Conservation (phyloP, 129 eudicot genomes). For the Lonicera japonica region DNA sequence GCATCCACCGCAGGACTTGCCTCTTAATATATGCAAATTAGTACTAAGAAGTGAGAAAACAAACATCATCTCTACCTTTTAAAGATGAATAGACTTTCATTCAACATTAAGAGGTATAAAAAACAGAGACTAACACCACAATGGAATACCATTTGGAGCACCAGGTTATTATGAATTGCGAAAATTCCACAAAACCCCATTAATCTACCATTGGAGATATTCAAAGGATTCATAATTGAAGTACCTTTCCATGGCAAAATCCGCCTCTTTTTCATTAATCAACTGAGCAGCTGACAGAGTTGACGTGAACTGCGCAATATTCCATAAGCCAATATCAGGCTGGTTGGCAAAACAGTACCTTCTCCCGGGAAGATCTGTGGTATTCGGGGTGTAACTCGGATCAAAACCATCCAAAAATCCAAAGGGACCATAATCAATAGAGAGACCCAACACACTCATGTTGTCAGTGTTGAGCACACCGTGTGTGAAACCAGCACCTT, state of each 20-base stretch:
- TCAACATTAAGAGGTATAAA: too few relatives aligned
- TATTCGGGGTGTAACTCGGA: slow-evolving; percentile 94
- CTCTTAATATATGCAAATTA: too few relatives aligned
- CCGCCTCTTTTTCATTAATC: slow-evolving; percentile 67
- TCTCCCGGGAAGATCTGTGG: slow-evolving; percentile 98
- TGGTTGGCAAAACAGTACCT: slow-evolving; percentile 97
- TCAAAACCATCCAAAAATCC: slow-evolving; percentile 99
- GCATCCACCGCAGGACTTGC: too few relatives aligned
- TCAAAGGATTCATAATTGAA: too few relatives aligned
- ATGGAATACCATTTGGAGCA: too few relatives aligned
- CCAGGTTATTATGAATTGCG: too few relatives aligned
- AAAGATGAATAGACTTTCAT: too few relatives aligned
- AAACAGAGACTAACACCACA: too few relatives aligned
- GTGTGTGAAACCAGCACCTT: slow-evolving; percentile 98
- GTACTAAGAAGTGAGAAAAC: too few relatives aligned
- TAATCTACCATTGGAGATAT: too few relatives aligned
- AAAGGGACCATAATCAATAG: slow-evolving; percentile 97
- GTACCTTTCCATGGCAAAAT: slow-evolving; percentile 93
- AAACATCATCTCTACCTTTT: too few relatives aligned
- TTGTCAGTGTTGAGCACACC: slow-evolving; percentile 98
- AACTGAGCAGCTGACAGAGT: slow-evolving; percentile 68
- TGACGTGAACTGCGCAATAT: slow-evolving; percentile 78
- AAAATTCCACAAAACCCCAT: too few relatives aligned
- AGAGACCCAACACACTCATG: slow-evolving; percentile 95
- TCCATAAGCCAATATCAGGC: slow-evolving; percentile 98